Evolutionary conservation across 768 basidiomycete genomes (phyloP).

Genomic region (Gautieria morchelliformis): DNA sequence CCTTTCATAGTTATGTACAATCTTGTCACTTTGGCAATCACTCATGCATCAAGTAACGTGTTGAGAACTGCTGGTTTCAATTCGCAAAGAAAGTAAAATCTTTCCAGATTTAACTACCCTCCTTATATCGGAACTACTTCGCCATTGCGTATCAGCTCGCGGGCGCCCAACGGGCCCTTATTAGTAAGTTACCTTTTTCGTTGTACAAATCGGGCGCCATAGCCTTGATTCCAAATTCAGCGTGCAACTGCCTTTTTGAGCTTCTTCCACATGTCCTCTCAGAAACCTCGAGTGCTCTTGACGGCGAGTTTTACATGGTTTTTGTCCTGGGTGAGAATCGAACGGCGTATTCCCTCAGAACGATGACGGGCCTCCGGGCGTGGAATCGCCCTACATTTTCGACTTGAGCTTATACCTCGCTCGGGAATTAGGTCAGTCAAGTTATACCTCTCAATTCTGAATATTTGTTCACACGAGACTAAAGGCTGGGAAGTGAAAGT

Average conservation of each 20-base stretch:
- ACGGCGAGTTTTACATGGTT: slow-evolving; percentile 27
- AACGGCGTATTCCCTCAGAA: slow-evolving; percentile 36
- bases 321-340: background rate
- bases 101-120: too few relatives aligned
- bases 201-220: too few relatives aligned
- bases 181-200: too few relatives aligned
- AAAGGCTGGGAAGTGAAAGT: slow-evolving; percentile 75
- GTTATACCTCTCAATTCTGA: background rate
- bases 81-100: too few relatives aligned
- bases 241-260: background rate
- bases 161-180: too few relatives aligned
- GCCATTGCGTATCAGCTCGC: too few relatives aligned
- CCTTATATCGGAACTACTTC: too few relatives aligned
- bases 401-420: slow-evolving; percentile 58
- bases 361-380: slow-evolving; percentile 74
- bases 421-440: slow-evolving; percentile 44
- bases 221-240: too few relatives aligned
- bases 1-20: too few relatives aligned
- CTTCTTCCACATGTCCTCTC: slow-evolving; percentile 14
- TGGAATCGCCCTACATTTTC: slow-evolving; percentile 67
- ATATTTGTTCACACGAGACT: background rate
- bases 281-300: slow-evolving; percentile 28
- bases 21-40: too few relatives aligned
- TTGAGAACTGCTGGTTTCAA: too few relatives aligned
- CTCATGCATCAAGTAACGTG: too few relatives aligned